A percentile compares a stretch with the other conserved stretches of the same genome.
These are phyloP conservation scores for Elsinoe ampelina DNA, from an alignment of 2,329 filamentous ascomycete genomes.

Conservation along the genomic window DNA sequence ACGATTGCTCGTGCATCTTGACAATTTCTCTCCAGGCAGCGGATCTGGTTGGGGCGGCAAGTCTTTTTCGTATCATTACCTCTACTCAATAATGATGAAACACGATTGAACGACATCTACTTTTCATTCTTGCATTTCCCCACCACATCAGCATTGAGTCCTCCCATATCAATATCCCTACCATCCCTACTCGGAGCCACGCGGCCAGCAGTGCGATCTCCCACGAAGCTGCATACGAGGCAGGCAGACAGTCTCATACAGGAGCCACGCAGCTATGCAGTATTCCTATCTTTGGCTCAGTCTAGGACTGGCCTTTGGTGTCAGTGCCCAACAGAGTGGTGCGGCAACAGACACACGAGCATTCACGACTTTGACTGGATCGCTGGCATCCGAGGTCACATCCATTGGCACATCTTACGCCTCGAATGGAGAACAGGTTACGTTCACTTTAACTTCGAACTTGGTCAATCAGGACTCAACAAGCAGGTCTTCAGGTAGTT, in stretches of 20 bases:
- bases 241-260: neutral
- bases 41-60: neutral
- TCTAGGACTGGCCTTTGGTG: slow-evolving; percentile 27
- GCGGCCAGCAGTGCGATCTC: neutral
- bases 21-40: neutral
- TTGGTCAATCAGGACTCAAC: neutral
- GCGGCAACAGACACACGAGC: slow-evolving; percentile 14
- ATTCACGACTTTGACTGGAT: slow-evolving; percentile 22
- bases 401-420: slow-evolving; percentile 14
- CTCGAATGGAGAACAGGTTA: slow-evolving; percentile 11
- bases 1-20: neutral
- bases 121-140: neutral
- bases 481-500: neutral
- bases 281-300: slow-evolving; percentile 24
- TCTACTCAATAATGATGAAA: neutral
- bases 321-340: slow-evolving; percentile 20
- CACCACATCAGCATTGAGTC: neutral
- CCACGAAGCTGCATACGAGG: neutral
- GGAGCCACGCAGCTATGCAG: slow-evolving; percentile 21
- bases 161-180: neutral
- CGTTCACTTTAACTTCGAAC: slow-evolving; percentile 4
- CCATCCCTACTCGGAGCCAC: neutral
- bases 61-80: neutral
- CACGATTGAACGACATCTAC: neutral
- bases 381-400: slow-evolving; percentile 16